These are phyloP conservation scores for Maudiozyma barnettii DNA, from an alignment of 805 yeast genomes.

Conservation along the genomic window DNA sequence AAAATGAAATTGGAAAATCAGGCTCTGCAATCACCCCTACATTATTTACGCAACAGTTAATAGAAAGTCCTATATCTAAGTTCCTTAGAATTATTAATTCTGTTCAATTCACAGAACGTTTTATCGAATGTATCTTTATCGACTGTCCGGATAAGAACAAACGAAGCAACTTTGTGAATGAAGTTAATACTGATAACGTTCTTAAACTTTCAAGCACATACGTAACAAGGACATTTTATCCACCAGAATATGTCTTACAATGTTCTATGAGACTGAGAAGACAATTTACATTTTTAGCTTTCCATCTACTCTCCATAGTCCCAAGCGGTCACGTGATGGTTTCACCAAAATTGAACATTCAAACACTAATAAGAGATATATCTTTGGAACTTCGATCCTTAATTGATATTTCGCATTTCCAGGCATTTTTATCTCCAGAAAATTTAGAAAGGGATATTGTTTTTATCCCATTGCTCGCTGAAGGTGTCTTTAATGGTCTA, in stretches of 20 bases:
- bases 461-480: slow-evolving; percentile 19
- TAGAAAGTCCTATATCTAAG: slow-evolving; percentile 16
- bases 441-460: slow-evolving; percentile 10
- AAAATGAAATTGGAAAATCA: slow-evolving; percentile 9
- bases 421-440: slow-evolving; percentile 14
- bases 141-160: slow-evolving; percentile 5
- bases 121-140: slow-evolving; percentile 16
- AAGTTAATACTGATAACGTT: slow-evolving; percentile 10
- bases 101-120: slow-evolving; percentile 7
- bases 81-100: slow-evolving; percentile 14
- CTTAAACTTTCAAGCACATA: slow-evolving; percentile 9
- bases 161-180: background rate
- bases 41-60: slow-evolving; percentile 9
- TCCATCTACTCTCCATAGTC: slow-evolving; percentile 11
- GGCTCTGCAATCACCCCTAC: background rate
- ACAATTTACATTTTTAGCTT: slow-evolving; percentile 12
- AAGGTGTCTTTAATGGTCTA: slow-evolving; percentile 13
- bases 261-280: slow-evolving; percentile 18
- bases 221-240: slow-evolving; percentile 8
- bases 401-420: slow-evolving; percentile 12
- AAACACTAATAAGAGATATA: slow-evolving; percentile 9
- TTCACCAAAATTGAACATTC: slow-evolving; percentile 9
- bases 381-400: slow-evolving; percentile 10
- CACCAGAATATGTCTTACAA: slow-evolving; percentile 8
- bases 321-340: slow-evolving; percentile 13